Conservation (phyloP, 2,329 filamentous ascomycete genomes). For the Colletotrichum sp. region DNA sequence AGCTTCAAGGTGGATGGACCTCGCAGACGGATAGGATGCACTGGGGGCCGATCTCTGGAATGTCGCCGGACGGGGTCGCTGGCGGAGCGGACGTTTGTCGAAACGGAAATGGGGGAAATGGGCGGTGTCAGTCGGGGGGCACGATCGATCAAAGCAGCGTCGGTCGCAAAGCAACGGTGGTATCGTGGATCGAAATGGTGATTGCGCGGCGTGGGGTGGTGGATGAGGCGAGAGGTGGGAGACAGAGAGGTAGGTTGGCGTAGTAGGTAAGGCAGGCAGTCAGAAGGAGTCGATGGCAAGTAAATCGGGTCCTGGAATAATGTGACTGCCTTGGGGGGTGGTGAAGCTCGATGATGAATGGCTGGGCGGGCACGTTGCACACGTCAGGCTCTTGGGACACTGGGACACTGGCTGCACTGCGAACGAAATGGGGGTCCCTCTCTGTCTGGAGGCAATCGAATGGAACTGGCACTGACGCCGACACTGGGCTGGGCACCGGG, state of each 20-base stretch:
- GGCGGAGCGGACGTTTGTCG: background rate
- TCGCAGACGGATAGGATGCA: background rate
- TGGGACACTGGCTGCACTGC: background rate
- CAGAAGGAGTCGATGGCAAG: constrained; percentile 1
- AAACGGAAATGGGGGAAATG: background rate
- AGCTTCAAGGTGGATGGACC: background rate
- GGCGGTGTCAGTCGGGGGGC: background rate
- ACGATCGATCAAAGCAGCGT: background rate
- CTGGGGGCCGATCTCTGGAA: background rate
- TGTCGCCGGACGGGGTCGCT: background rate
- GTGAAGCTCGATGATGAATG: constrained; percentile 17
- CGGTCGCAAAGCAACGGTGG: background rate
- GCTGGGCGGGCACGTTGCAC: constrained; percentile 9
- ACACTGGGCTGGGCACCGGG: background rate
- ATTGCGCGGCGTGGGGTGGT: constrained; percentile 14
- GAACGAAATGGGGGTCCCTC: background rate
- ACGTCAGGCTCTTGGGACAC: constrained; percentile 11
- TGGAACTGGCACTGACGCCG: background rate
- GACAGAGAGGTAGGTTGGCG: background rate
- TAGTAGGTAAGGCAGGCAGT: background rate
- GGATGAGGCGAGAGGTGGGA: constrained; percentile 8
- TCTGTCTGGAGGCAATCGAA: background rate
- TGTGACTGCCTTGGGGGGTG: constrained; percentile 21
- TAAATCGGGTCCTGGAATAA: constrained; percentile 16
- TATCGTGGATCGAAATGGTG: background rate